Percentiles rank a stretch among this genome's conserved stretches.
Evolutionary conservation across 2,329 filamentous ascomycete species (phyloP).

Genomic region (Neonectria sp.): DNA sequence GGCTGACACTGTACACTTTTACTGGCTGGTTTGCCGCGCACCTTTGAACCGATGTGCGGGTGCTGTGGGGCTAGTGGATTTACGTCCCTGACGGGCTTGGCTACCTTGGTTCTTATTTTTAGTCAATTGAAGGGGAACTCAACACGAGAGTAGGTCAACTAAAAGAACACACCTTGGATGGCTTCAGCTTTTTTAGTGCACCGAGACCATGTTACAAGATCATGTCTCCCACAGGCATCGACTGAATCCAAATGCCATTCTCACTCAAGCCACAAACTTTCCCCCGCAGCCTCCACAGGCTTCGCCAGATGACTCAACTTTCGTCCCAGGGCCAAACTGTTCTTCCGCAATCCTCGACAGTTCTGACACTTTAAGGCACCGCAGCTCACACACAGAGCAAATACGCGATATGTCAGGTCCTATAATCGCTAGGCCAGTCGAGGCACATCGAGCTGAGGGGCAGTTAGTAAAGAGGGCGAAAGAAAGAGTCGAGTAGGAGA

Average conservation of each 20-base stretch:
- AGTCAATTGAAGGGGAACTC: neutral
- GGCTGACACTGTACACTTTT: neutral
- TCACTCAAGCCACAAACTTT: conserved; percentile 57
- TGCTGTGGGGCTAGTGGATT: neutral
- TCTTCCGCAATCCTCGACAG: conserved; percentile 54
- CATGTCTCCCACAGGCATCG: neutral
- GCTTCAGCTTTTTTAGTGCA: neutral
- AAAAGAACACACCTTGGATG: neutral
- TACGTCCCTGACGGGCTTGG: neutral
- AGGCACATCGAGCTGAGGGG: conserved; percentile 65
- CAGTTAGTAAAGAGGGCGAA: conserved; percentile 16
- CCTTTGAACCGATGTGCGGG: neutral
- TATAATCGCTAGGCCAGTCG: conserved; percentile 68
- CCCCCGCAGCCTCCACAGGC: conserved; percentile 59
- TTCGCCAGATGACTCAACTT: conserved; percentile 52
- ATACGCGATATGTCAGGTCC: conserved; percentile 67
- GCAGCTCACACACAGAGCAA: conserved; percentile 69
- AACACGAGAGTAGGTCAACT: too few species aligned
- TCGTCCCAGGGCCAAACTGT: conserved; percentile 48
- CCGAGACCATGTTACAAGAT: neutral
- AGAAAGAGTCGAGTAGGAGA: neutral
- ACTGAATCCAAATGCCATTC: neutral
- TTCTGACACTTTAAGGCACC: conserved; percentile 63
- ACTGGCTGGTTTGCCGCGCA: conserved; percentile 31
- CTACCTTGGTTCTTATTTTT: neutral